Evolutionary conservation across 2,329 filamentous ascomycete genomes (phyloP).

Genomic region (Hyphodiscus sp.): DNA sequence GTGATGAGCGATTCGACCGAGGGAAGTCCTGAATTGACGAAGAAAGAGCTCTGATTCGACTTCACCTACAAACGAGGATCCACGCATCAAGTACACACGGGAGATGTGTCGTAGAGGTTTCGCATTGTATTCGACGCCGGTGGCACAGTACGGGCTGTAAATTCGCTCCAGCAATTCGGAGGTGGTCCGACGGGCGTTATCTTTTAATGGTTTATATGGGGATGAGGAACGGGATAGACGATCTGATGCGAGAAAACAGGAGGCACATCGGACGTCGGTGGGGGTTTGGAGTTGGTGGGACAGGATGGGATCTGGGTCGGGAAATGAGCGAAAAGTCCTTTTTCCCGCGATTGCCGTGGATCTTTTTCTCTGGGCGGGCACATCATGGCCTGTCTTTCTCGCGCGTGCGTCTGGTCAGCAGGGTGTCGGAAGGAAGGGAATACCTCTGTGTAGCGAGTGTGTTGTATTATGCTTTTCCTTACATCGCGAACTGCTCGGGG

Average conservation of each 20-base stretch:
- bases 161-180: neutral
- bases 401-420: neutral
- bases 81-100: neutral
- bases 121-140: too few relatives aligned
- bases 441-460: neutral
- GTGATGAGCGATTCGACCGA: constrained; percentile 24
- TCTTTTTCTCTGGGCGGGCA: neutral
- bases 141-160: neutral
- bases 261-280: neutral
- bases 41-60: neutral
- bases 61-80: neutral
- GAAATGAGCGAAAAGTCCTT: neutral
- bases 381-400: neutral
- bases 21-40: neutral
- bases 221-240: neutral
- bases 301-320: neutral
- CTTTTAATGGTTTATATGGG: neutral
- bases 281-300: neutral
- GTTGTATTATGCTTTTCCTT: neutral
- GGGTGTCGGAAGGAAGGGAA: neutral
- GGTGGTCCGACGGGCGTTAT: constrained; percentile 2
- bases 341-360: neutral
- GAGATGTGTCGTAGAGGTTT: neutral
- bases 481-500: neutral
- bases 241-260: neutral